A percentile compares a stretch with the other conserved stretches of the same genome.
These are phyloP conservation scores for Chloris gayana DNA, from an alignment of 176 grass and related monocot genomes.

Conservation along the genomic window DNA sequence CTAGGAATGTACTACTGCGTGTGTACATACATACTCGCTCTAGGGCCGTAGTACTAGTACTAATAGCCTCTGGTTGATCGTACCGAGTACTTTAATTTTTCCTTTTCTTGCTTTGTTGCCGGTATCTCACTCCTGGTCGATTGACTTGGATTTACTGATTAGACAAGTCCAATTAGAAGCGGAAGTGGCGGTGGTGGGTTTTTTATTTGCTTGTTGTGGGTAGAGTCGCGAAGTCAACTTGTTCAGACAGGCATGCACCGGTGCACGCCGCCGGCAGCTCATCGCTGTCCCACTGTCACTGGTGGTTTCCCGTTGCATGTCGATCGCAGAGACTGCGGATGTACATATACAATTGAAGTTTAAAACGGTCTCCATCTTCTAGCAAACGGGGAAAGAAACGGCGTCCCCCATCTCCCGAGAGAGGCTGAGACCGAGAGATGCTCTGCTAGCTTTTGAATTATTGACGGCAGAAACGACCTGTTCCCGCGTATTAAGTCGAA, in stretches of 20 bases:
- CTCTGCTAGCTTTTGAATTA: too few species aligned
- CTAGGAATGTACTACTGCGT: background rate
- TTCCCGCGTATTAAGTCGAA: background rate
- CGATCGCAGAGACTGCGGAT: too few species aligned
- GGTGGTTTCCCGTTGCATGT: background rate
- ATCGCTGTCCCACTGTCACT: background rate
- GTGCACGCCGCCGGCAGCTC: background rate
- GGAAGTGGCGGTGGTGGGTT: too few species aligned
- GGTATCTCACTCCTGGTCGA: background rate
- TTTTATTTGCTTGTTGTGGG: background rate
- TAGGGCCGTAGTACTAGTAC: background rate
- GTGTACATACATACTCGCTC: too few species aligned
- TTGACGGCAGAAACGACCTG: background rate
- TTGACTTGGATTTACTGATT: background rate
- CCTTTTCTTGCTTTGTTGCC: too few species aligned
- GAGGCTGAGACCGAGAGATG: too few species aligned
- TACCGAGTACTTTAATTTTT: too few species aligned
- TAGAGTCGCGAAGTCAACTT: background rate
- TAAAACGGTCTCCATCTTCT: background rate
- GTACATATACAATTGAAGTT: too few species aligned
- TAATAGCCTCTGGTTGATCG: too few species aligned
- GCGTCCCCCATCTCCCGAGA: too few species aligned
- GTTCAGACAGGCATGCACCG: background rate
- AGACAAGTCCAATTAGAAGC: background rate
- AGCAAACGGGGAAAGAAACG: too few species aligned